Base-by-base conservation (phyloP, 768 basidiomycete genomes). In the Amanita polypyramis region DNA sequence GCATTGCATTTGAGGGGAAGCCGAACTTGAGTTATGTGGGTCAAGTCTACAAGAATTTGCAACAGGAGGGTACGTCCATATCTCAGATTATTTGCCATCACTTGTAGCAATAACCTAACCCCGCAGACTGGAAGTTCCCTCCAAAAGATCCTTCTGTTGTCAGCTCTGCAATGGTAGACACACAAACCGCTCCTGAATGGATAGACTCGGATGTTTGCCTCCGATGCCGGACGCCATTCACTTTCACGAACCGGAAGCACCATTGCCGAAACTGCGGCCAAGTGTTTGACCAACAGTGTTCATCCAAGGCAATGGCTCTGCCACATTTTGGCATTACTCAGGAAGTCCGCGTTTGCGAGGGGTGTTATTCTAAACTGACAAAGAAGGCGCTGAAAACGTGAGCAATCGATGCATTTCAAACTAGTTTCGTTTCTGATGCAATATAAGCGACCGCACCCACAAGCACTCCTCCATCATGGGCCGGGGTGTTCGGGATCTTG, bases 221-320 rank as follows among this genome's bases (percentile, higher is more conserved):
- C 50, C 80, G 92, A 15, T 99, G 96, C 63, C 79, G 96, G 14
- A 82, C 86, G 0, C 62, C 89, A 0, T 99, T 99, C 64, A 79
- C 82, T 0, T 93, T 97, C 61, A 96, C 93, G 25, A 98, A 98
- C 61, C 78, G 96, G 43, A 97, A 97, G 61, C 96, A 99, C 58
- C 96, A 99, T 59, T 99, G 96, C 61, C 80, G 96, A 11, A 97
- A 97, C 62, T 99, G 96, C 65, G 96, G 96, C 6, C 83, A 85
- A 60, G 92, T 98, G 11, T 98, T 96, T 59, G 95, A 97, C 65
- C 91, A 94, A 47, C 74, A 79, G 35, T 99, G 96, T 62, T 94
- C 91, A 0, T 82, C 86, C 29, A 87, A 91, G 64, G 68, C 74
- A 2, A 78, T 90, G 64, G 70, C 90, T 0, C 72, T 98, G 19